Base-by-base conservation (phyloP, 164 flowering plant species). In the Malania oleifera region DNA sequence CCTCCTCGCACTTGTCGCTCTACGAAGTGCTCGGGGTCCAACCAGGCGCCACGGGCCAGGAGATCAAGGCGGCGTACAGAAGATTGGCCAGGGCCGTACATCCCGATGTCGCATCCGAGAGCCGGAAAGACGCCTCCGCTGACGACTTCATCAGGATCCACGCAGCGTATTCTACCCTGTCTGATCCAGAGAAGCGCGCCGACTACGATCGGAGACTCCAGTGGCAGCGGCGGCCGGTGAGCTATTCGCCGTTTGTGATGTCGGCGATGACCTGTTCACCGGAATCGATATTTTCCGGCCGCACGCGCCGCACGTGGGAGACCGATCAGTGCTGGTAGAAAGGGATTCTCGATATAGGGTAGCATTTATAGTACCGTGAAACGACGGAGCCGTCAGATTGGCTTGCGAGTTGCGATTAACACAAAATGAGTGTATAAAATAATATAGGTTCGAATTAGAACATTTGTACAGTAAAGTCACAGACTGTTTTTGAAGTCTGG, bases 21-120 rank as follows among this genome's bases (percentile, higher is more conserved):
- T 86, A 86, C 70, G 87, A 82, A 7, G 82, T 84, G 3, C 80
- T 89, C 12, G 91, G 96, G 46, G 61, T 89, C 1, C 71, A 51
- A 15, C 45, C 46, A 35, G 81, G 76, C 2, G 91, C 96, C 50
- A 59, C 87, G 46, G 57, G 54, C 48, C 76, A 77, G 40, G 93
- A 86, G 64, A 76, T 89, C 68, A 89, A 89, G 65, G 17, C 79
- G 0, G 96, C 96, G 12, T 89, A 86, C 61, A 56, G 91, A 27
- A 66, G 46, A 34, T 44, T 84, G 20, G 96, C 87, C 7, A 65
- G 93, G 29, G 71, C 59, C 2, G 41, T 74, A 54, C 96, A 89
- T 52, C 96, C 96, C 0, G 96, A 89, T 62, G 88, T 75, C 7
- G 75, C 73, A 1, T 52, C 62, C 10, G 25, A 57, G 19, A 57